Evolutionary conservation across 441 rosid genomes (phyloP).

Genomic region (Erysimum cheiri): DNA sequence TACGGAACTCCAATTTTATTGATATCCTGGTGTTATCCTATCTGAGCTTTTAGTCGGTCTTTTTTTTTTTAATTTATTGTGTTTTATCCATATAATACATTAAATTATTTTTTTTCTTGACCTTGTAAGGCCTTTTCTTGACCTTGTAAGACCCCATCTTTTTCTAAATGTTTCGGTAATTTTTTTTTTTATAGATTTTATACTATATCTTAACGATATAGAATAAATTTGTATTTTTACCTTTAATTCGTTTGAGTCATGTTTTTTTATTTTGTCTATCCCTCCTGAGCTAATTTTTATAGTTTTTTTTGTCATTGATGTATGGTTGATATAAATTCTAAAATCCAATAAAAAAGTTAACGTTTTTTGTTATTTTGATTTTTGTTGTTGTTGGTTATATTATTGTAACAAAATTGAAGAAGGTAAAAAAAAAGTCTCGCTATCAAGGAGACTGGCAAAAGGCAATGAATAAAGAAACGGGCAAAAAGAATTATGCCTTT

Average conservation of each 20-base stretch:
- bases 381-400: conserved; percentile 28
- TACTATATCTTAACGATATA: conserved; percentile 21
- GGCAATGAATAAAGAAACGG: conserved; percentile 52
- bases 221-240: conserved; percentile 25
- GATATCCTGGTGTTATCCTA: conserved; percentile 75
- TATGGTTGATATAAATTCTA: conserved; percentile 28
- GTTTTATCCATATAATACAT: neutral
- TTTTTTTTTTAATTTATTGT: neutral
- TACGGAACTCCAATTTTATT: conserved; percentile 21
- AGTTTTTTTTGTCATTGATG: conserved; percentile 22
- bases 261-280: conserved; percentile 89
- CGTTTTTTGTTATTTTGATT: neutral
- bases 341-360: conserved; percentile 1
- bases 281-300: conserved; percentile 75
- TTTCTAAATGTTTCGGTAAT: neutral
- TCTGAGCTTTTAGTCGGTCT: conserved; percentile 61
- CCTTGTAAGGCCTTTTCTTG: conserved; percentile 99
- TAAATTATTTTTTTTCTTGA: conserved; percentile 64
- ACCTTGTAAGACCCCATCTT: conserved; percentile 85
- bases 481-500: conserved; percentile 64
- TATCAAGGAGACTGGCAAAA: conserved; percentile 43
- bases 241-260: conserved; percentile 56
- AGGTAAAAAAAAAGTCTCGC: conserved; percentile 44
- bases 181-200: neutral
- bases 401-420: conserved; percentile 23